phyloP scores from a whole-genome alignment of 257 asterid genomes.

The Rhazya stricta region DNA sequence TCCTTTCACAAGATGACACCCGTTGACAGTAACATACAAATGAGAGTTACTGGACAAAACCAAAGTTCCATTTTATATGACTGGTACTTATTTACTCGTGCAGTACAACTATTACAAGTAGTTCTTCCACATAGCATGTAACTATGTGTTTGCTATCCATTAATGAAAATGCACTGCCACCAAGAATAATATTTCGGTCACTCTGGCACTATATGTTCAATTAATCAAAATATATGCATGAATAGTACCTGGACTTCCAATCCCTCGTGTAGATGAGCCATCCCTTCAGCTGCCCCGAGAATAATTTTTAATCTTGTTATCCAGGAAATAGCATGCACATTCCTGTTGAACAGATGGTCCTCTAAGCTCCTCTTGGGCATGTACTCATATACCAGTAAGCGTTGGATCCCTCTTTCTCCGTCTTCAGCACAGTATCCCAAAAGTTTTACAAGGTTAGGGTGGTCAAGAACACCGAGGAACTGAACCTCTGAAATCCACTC shows the following conservation, averaged over 20 bases:
- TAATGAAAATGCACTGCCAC: background rate
- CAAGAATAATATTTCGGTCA: background rate
- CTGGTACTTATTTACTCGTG: background rate
- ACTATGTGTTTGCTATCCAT: background rate
- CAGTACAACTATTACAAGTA: background rate
- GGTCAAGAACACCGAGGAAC: conserved; percentile 80
- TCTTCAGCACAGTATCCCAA: conserved; percentile 80
- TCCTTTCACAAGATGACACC: too few relatives aligned
- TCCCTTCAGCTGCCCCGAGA: conserved; percentile 89
- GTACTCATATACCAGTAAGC: conserved; percentile 78
- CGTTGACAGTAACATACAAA: background rate
- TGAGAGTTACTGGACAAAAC: background rate
- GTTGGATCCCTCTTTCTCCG: conserved; percentile 89
- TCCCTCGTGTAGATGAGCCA: conserved; percentile 87
- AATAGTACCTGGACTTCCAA: conserved; percentile 58
- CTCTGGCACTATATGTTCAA: background rate
- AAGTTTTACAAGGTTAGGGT: conserved; percentile 84
- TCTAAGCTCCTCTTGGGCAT: conserved; percentile 87
- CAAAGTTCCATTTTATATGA: too few relatives aligned
- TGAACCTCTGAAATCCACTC: conserved; percentile 95
- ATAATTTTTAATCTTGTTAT: conserved; percentile 56
- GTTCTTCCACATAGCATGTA: background rate
- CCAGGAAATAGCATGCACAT: conserved; percentile 67
- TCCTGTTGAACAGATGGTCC: conserved; percentile 73
- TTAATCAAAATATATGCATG: background rate